Conservation (phyloP, 768 basidiomycete genomes). For the Gyrodon lividus region DNA sequence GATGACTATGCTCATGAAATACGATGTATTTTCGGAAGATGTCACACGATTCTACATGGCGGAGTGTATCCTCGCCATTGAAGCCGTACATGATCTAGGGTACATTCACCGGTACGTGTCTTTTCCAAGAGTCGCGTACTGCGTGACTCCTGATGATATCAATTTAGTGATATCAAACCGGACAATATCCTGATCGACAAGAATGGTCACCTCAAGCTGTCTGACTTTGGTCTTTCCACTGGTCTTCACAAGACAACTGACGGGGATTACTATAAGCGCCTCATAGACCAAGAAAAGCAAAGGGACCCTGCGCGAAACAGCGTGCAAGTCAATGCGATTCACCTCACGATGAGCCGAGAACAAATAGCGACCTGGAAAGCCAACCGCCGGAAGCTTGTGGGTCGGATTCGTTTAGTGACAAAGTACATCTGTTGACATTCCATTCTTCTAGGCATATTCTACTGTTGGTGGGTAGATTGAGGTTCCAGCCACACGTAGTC, state of each 20-base stretch:
- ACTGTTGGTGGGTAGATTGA: slow-evolving; percentile 54
- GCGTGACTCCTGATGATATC: not conserved
- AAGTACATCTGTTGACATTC: slow-evolving; percentile 6
- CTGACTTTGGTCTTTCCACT: slow-evolving; percentile 97
- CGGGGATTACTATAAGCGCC: slow-evolving; percentile 88
- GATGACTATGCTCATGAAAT: slow-evolving; percentile 99
- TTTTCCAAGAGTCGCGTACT: not conserved
- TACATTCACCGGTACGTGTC: slow-evolving; percentile 90
- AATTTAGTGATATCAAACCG: slow-evolving; percentile 91
- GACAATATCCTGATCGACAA: slow-evolving; percentile 99
- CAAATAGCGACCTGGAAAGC: slow-evolving; percentile 99
- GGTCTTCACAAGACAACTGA: slow-evolving; percentile 97
- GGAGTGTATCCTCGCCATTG: slow-evolving; percentile 95
- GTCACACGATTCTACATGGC: slow-evolving; percentile 99
- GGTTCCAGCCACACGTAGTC: not conserved
- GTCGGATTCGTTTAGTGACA: slow-evolving; percentile 14
- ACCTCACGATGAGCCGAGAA: slow-evolving; percentile 94
- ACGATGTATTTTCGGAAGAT: slow-evolving; percentile 98
- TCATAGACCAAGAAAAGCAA: slow-evolving; percentile 77
- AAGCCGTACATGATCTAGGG: slow-evolving; percentile 97
- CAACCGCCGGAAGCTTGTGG: slow-evolving; percentile 89
- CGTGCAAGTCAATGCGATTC: slow-evolving; percentile 96
- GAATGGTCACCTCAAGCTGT: slow-evolving; percentile 94
- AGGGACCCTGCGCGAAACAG: slow-evolving; percentile 78
- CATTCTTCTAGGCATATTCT: slow-evolving; percentile 76